A percentile compares a stretch with the other conserved stretches of the same genome.
phyloP scores from a whole-genome alignment of 2,329 filamentous ascomycete species.

The Ascochyta koolunga region DNA sequence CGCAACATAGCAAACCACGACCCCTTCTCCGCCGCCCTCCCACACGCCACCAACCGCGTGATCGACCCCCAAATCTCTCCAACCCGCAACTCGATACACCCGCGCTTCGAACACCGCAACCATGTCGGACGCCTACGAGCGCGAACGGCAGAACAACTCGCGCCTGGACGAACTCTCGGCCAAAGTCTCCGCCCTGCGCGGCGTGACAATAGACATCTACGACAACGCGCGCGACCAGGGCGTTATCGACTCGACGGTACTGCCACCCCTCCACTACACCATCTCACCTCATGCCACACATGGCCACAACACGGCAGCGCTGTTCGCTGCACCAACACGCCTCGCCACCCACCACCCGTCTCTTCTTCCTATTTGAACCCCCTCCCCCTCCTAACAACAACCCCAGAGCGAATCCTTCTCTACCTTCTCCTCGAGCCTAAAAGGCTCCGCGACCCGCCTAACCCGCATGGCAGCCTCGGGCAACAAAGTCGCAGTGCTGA shows the following conservation, averaged over 20 bases:
- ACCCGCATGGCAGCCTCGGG: conserved; percentile 90
- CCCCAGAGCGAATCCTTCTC: conserved; percentile 85
- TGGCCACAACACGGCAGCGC: too few relatives aligned
- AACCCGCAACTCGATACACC: not conserved
- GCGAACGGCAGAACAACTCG: conserved; percentile 86
- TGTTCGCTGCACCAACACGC: too few relatives aligned
- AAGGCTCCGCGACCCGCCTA: conserved; percentile 80
- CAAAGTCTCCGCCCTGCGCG: conserved; percentile 90
- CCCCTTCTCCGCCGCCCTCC: too few relatives aligned
- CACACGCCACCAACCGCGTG: not conserved
- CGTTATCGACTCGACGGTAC: conserved; percentile 78
- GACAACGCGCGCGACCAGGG: conserved; percentile 89
- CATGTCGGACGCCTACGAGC: conserved; percentile 65
- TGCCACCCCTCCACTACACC: conserved; percentile 38
- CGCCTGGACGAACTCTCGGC: conserved; percentile 87
- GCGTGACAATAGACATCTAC: conserved; percentile 97
- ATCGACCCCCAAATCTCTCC: not conserved
- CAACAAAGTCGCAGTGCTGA: conserved; percentile 89
- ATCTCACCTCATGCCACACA: too few relatives aligned
- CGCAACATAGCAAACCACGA: not conserved
- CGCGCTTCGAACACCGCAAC: conserved; percentile 10
- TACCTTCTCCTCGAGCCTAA: conserved; percentile 79
- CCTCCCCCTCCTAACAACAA: not conserved
- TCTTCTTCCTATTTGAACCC: too few relatives aligned
- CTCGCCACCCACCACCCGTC: too few relatives aligned